phyloP scores from a whole-genome alignment of 331 rosid genomes.

The Phaseolus coccineus region DNA sequence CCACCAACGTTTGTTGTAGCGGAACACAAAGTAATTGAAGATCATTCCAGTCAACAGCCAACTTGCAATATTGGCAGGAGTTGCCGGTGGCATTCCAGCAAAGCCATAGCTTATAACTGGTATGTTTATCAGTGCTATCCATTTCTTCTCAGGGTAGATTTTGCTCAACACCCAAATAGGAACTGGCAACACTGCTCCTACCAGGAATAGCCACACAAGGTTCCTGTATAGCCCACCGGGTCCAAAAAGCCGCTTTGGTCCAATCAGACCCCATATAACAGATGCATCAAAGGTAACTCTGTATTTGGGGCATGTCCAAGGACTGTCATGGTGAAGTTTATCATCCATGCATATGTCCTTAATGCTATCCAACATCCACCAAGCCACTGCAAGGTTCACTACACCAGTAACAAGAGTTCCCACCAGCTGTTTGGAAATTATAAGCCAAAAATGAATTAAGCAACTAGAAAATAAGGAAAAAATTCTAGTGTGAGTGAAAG shows the following conservation, averaged over 20 bases:
- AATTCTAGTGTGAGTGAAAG: neutral
- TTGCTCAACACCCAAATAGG: constrained; percentile 89
- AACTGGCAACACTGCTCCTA: constrained; percentile 89
- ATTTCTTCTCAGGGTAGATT: constrained; percentile 82
- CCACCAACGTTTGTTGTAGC: constrained; percentile 91
- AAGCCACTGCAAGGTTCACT: constrained; percentile 89
- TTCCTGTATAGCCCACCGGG: constrained; percentile 88
- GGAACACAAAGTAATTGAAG: constrained; percentile 91
- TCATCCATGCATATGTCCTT: constrained; percentile 83
- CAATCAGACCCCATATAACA: constrained; percentile 96
- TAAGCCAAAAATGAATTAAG: neutral
- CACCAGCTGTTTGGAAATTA: constrained; percentile 61
- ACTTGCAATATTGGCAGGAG: constrained; percentile 95
- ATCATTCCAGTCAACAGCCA: constrained; percentile 91
- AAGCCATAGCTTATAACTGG: constrained; percentile 93
- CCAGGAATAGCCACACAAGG: constrained; percentile 84
- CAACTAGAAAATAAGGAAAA: neutral
- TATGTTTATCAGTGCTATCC: constrained; percentile 89
- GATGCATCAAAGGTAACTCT: constrained; percentile 95
- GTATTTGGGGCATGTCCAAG: constrained; percentile 98
- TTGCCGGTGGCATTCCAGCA: constrained; percentile 98
- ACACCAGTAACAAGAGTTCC: constrained; percentile 85
- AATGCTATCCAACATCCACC: constrained; percentile 96
- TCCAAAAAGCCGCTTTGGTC: constrained; percentile 85
- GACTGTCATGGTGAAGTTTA: constrained; percentile 69